Base-by-base conservation (phyloP, 768 basidiomycete genomes). In the Clitopilus hobsonii region DNA sequence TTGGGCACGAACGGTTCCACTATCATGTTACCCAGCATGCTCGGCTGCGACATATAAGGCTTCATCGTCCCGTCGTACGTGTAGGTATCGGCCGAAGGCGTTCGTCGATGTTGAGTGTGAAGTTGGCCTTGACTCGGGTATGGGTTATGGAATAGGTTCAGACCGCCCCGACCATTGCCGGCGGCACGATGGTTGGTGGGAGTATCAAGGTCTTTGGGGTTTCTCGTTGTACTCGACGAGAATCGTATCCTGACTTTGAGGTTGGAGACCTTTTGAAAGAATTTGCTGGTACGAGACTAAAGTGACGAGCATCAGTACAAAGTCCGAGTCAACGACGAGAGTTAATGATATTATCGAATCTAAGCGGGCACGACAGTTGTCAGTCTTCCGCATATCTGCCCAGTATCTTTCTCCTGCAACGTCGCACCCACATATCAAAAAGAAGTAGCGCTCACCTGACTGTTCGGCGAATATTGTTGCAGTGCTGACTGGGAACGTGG, bases 1-100 rank as follows among this genome's bases (percentile, higher is more conserved):
- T 50, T 57, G 32, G 56, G 32, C 5, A 38, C 55, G 53, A 63
- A 57, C 18, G 59, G 60, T 28, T 65, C 64, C 25, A 60, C 54
- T 38, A 48, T 56, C 38, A 60, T 57, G 54, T 55, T 59, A 16
- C 51, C 30, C 10, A 72, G 60, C 3, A 77, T 69, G 52, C 69
- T 61, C 1, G 78, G 76, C 52, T 78, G 76, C 10, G 76, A 77
- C 74, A 77, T 76, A 64, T 72, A 78, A 6, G 76, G 75, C 56
- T 78, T 79, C 28, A 59, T 54, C 10, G 51, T 51, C 51, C 63
- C 63, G 28, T 67, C 56, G 60, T 76, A 73, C 49, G 71, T 59
- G 41, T 45, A 45, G 22, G 41, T 45, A 45, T 45, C 41, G 22
- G 45, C 30, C 38, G 47, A 56, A 16, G 7, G 71, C 72, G 55